Conservation (phyloP, 192 early-diverging fungal species). For the Coemansia sp. region DNA sequence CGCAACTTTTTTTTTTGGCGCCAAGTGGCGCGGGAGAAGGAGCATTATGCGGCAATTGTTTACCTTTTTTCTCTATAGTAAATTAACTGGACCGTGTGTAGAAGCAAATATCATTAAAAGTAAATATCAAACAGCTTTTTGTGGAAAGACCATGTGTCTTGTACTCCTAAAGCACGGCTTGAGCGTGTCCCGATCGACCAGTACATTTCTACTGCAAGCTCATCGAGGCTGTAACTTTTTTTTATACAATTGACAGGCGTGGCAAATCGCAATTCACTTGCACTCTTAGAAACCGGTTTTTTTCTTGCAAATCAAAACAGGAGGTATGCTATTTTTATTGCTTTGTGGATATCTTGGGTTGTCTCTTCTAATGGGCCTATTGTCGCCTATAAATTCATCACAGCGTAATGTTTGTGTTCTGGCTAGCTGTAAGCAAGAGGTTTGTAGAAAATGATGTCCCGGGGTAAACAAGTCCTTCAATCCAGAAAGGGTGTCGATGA, state of each 20-base stretch:
- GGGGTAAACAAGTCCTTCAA: no score
- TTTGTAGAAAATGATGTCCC: no score
- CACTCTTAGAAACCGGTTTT: background rate
- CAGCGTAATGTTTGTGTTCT: background rate
- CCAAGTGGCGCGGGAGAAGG: background rate
- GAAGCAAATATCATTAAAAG: background rate
- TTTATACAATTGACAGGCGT: background rate
- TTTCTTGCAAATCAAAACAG: background rate
- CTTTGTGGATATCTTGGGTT: background rate
- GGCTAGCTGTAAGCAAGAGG: no score
- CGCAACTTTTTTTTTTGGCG: background rate
- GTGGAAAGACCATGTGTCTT: constrained; percentile 1
- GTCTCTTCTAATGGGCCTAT: background rate
- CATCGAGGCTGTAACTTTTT: background rate
- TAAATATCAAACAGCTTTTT: background rate
- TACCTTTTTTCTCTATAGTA: constrained; percentile 3
- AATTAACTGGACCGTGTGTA: background rate
- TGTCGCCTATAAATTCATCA: background rate
- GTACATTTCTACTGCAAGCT: background rate
- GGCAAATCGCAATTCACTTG: background rate
- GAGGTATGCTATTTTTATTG: background rate
- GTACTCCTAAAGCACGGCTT: background rate
- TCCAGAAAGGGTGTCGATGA: background rate
- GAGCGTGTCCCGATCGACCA: background rate
- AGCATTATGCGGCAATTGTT: constrained; percentile 3